Evolutionary conservation across 345 rosid species (phyloP).

Genomic region (Hibiscus mutabilis): DNA sequence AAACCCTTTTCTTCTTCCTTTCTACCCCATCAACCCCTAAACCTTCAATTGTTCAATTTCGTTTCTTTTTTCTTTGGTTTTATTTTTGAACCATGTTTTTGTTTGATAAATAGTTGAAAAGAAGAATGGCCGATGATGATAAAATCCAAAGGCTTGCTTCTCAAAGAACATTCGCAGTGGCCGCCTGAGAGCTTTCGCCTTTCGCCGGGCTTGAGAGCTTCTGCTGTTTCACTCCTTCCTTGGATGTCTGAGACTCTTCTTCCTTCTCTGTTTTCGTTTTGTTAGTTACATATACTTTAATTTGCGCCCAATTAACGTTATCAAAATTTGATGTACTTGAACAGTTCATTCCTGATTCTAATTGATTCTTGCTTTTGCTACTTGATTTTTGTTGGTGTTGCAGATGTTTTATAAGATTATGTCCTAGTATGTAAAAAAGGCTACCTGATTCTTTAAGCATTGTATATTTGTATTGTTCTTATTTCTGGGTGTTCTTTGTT

Average conservation of each 20-base stretch:
- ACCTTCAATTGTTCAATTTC: not conserved
- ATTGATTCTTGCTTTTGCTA: too few species aligned
- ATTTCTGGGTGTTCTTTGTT: too few species aligned
- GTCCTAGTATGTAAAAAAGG: too few species aligned
- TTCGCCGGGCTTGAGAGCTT: constrained; percentile 38
- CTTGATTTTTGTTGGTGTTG: too few species aligned
- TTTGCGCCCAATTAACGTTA: too few species aligned
- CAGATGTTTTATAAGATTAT: too few species aligned
- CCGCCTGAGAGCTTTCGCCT: constrained; percentile 52
- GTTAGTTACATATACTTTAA: too few species aligned
- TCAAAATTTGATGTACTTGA: too few species aligned
- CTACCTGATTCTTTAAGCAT: too few species aligned
- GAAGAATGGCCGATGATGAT: constrained; percentile 13
- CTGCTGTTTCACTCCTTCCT: constrained; percentile 15
- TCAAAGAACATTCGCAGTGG: constrained; percentile 85
- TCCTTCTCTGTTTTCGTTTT: not conserved
- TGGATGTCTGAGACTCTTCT: not conserved
- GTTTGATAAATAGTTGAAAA: not conserved
- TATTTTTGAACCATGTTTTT: not conserved
- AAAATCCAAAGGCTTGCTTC: constrained; percentile 39
- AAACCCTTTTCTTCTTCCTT: not conserved
- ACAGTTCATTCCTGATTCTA: too few species aligned
- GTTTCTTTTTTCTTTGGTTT: not conserved
- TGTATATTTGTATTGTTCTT: too few species aligned
- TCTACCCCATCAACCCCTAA: not conserved